Percentiles rank a stretch among this genome's conserved stretches.
phyloP scores from a whole-genome alignment of 192 early-diverging fungal genomes.

The Physocladia obscura region DNA sequence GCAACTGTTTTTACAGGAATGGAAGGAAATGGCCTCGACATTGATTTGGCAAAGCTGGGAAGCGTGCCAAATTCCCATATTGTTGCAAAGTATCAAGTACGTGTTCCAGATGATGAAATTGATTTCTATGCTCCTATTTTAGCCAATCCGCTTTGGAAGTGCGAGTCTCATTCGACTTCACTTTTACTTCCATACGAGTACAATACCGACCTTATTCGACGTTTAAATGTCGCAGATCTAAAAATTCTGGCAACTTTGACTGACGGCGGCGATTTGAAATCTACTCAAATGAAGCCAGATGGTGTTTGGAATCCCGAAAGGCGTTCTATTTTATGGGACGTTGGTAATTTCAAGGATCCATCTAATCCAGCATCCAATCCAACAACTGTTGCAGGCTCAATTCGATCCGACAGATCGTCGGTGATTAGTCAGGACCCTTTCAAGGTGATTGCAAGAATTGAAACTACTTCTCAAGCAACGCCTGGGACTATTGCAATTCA shows the following conservation, averaged over 20 bases:
- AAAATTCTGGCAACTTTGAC: constrained; percentile 32
- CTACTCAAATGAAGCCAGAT: constrained; percentile 39
- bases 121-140: constrained; percentile 35
- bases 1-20: constrained; percentile 16
- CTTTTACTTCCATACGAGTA: constrained; percentile 40
- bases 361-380: neutral
- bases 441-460: constrained; percentile 41
- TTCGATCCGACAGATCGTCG: neutral
- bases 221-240: constrained; percentile 27
- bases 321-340: constrained; percentile 43
- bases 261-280: constrained; percentile 28
- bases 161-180: constrained; percentile 34
- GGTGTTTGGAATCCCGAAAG: constrained; percentile 41
- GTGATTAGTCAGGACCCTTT: constrained; percentile 6
- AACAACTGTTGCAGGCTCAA: neutral
- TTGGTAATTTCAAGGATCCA: constrained; percentile 18
- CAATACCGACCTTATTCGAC: constrained; percentile 24
- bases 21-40: constrained; percentile 17
- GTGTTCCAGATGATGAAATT: constrained; percentile 18
- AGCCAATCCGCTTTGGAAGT: constrained; percentile 43
- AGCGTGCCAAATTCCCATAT: neutral
- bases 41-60: constrained; percentile 20
- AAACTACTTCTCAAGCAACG: constrained; percentile 12
- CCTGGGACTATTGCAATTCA: constrained; percentile 35
- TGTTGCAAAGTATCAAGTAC: constrained; percentile 46